Base-by-base conservation (phyloP, 306 rosid species). In the Rosa chinensis region DNA sequence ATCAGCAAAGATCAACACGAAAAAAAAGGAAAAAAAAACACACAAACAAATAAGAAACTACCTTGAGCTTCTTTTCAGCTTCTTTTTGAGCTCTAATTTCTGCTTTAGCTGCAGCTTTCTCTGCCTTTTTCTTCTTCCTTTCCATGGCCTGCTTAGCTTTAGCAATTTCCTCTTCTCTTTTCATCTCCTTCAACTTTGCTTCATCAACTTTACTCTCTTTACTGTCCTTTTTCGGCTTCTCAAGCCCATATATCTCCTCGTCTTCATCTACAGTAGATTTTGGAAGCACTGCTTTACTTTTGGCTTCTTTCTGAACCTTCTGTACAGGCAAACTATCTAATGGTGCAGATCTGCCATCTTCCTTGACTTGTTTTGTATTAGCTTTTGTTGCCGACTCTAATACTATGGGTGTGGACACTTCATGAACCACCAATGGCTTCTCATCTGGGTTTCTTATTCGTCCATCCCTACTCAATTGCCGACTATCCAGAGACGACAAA, bases 1-100 rank as follows among this genome's bases (percentile, higher is more conserved):
- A 76, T 75, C 25, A 76, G 79, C 42, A 63, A 78, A 87, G 77
- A 81, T 97, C 93, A 55, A n/a, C 62, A 3, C 62, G 3, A 56
- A 10, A n/a, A 32, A 58, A 4, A 58, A 32, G 11, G 1, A 25
- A 64, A 64, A 14, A 2, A 40, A 3, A 1, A 14, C 44, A 35
- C 16, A 17, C 6, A 66, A 76, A 68, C 45, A 44, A 28, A 74
- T 70, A 42, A 72, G 77, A 25, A 59, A 76, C 88, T 74, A 82
- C 99, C 95, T 93, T 93, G 17, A 83, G 87, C 90, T 93, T 95
- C 96, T 91, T 93, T 81, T 93, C 99, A 72, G 96, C 94, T 82
- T 91, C 98, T 90, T 95, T 95, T 67, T 95, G 88, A 79, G 90
- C 92, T 80, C 86, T 88, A 62, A 87, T 52, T 25, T 97, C 89